Evolutionary conservation across 2,329 filamentous ascomycete species (phyloP), one percentile per base, ranked within the genome.

Genomic region (Colletotrichum musae): DNA sequence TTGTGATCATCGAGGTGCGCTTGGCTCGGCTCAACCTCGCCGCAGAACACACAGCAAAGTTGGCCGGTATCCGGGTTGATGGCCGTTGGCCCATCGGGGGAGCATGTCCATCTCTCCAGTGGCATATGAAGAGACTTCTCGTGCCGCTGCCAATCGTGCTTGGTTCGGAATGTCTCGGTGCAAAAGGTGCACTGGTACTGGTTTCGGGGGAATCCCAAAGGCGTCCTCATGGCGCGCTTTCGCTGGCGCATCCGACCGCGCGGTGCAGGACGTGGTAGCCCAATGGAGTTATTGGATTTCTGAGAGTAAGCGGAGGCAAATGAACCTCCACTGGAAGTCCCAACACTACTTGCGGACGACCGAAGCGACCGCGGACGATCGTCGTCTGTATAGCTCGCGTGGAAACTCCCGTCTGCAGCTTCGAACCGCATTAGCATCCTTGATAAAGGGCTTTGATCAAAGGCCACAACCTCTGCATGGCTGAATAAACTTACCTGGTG

Each of bases 91-190:
- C 45, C 64, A 56, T 39, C 45, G 12, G 64, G 64, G 4, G 64
- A 68, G 28, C 79, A 88, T 70, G 80, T 82, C 87, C 78, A 89
- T 62, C 73, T 79, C 74, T 80, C 83, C 0, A 84, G 85, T 9
- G 80, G 86, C 64, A 79, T 80, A 73, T 79, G 86, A 59, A 81
- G 80, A 64, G 82, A 81, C 53, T 82, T 82, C 63, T 89, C 87
- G 69, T 89, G 87, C 24, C 87, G 78, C 24, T 82, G 80, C 83
- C 83, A 85, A 18, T 83, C 82, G 62, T 84, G 79, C 21, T 84
- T 84, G 0, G 80, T 79, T 53, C 80, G 80, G 72, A 85, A 85
- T 0, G 80, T 81, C 48, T 85, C 82, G 0, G 82, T 83, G 60
- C 83, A 85, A 58, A 85, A 85, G 0, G 83, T 85, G 64, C 83